Evolutionary conservation across 495 filamentous ascomycete genomes (phyloP), one percentile per base, ranked within the genome.

Genomic region (Penicillium flavigenum): DNA sequence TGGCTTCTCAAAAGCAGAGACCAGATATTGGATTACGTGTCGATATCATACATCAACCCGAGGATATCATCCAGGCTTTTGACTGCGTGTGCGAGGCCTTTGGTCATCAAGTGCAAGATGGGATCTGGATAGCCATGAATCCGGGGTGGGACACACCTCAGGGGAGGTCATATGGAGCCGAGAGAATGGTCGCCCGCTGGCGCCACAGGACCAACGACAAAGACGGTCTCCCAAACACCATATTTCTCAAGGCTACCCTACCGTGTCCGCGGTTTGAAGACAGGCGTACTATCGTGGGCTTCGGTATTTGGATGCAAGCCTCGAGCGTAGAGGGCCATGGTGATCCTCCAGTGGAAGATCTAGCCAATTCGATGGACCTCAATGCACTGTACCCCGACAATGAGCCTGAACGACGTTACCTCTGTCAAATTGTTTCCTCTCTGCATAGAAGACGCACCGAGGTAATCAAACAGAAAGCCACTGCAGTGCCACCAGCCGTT

Each of bases 171-270:
- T 53, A 46, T 10, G 74, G 62, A 4, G 69, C 65, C 14, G 50
- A 54, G 8, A 64, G 69, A 0, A 49, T 77, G 47, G 56, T 66
- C 14, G 51, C 61, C 10, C 63, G 75, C 17, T 79, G 69, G 71
- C 51, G 56, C 7, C 59, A 51, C 17, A 71, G 56, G 1, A 67
- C 59, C 6, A 69, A 68, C 32, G 64, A 71, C 31, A 54, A 63
- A n/a, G 47, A 55, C 9, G 74, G 77, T 8, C 59, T 71, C 26
- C 64, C 75, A 0, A 77, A 76, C 46, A 71, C 68, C 0, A 45
- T 79, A 2, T 79, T 73, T 39, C 71, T 81, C 52, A 79, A 77
- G 26, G 76, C 76, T 6, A 76, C 69, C 6, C 32, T 80, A 6
- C 63, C 72, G 0, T 49, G 54, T 42, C 55, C 51, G 2, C n/a